phyloP scores from a whole-genome alignment of 192 early-diverging fungal genomes.

The Umbelopsis ramanniana region DNA sequence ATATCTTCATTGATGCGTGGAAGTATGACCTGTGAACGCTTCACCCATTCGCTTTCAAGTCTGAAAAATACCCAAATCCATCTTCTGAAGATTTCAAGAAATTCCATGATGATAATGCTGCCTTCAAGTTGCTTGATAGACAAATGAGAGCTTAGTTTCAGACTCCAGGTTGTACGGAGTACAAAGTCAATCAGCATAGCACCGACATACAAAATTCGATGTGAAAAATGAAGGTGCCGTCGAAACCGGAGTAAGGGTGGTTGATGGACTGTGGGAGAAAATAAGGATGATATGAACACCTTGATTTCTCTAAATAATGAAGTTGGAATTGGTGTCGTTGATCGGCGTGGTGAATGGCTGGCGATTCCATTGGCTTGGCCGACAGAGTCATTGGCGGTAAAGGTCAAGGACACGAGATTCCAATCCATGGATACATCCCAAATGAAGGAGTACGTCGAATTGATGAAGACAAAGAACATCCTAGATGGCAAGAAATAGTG shows the following conservation, averaged over 20 bases:
- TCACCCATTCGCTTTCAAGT: conserved; percentile 82
- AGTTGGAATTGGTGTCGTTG: background rate
- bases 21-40: conserved; percentile 29
- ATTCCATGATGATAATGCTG: conserved; percentile 76
- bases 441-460: conserved; percentile 93
- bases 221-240: conserved; percentile 66
- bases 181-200: conserved; percentile 83
- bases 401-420: conserved; percentile 57
- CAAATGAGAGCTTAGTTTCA: conserved; percentile 69
- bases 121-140: conserved; percentile 68
- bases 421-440: conserved; percentile 97
- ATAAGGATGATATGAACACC: background rate
- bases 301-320: background rate
- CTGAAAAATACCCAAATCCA: conserved; percentile 97
- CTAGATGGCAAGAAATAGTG: conserved; percentile 34
- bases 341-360: conserved; percentile 13
- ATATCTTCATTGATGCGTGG: background rate
- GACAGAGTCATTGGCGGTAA: background rate
- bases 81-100: conserved; percentile 81
- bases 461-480: conserved; percentile 71
- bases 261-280: conserved; percentile 18
- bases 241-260: conserved; percentile 56
- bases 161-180: conserved; percentile 85
- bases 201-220: conserved; percentile 68
- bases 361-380: background rate